Percentiles rank a stretch among this genome's conserved stretches.
Evolutionary conservation across 2,329 filamentous ascomycete genomes (phyloP).

Genomic region (Sclerotinia trifoliorum): DNA sequence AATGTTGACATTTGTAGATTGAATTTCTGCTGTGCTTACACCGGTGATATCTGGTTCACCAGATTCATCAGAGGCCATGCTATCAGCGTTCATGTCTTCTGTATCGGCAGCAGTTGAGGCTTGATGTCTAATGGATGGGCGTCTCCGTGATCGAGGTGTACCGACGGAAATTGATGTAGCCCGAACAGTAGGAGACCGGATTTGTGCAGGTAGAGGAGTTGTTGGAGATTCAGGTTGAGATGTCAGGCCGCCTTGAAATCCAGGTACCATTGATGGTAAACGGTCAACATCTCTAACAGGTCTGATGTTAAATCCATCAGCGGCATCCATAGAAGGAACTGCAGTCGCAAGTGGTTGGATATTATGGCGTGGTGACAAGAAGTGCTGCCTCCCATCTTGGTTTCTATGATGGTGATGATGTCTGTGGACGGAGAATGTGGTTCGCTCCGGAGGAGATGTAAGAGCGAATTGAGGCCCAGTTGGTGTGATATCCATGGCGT

Average conservation of each 20-base stretch:
- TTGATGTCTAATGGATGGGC: slow-evolving; percentile 87
- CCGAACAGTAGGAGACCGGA: slow-evolving; percentile 55
- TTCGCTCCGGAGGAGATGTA: slow-evolving; percentile 69
- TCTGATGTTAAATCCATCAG: slow-evolving; percentile 70
- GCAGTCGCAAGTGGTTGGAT: slow-evolving; percentile 68
- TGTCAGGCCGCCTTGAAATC: slow-evolving; percentile 64
- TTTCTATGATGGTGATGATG: slow-evolving; percentile 54
- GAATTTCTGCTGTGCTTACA: slow-evolving; percentile 75
- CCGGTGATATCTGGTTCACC: slow-evolving; percentile 70
- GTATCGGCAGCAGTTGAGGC: slow-evolving; percentile 81
- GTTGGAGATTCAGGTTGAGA: slow-evolving; percentile 94
- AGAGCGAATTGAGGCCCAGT: slow-evolving; percentile 60
- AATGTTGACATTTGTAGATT: slow-evolving; percentile 77
- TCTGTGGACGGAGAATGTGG: slow-evolving; percentile 58
- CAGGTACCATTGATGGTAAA: slow-evolving; percentile 76
- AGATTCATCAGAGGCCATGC: slow-evolving; percentile 74
- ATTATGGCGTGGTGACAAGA: slow-evolving; percentile 51
- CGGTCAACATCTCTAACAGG: slow-evolving; percentile 80
- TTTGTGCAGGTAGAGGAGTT: slow-evolving; percentile 70
- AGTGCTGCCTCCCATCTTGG: slow-evolving; percentile 51
- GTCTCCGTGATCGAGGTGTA: slow-evolving; percentile 58
- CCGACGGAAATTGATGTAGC: slow-evolving; percentile 54
- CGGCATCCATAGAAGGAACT: slow-evolving; percentile 64
- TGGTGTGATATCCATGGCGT: slow-evolving; percentile 59
- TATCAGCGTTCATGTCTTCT: slow-evolving; percentile 83